Conservation (phyloP, 2,329 filamentous ascomycete species). For the Neoscytalidium dimidiatum region DNA sequence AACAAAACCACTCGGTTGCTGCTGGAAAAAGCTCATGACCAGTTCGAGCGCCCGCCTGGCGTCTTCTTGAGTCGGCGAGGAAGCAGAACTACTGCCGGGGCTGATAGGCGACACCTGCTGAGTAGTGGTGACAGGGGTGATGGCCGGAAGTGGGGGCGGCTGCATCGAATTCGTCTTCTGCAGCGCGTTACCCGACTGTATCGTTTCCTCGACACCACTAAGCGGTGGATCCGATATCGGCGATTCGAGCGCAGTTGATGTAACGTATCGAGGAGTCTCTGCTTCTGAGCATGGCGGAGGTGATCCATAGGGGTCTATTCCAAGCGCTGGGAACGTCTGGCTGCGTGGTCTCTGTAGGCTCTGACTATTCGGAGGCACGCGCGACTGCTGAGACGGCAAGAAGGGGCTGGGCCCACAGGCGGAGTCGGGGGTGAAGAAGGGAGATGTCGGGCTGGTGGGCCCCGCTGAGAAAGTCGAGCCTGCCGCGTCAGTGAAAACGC, state of each 20-base stretch:
- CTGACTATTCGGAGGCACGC: conserved; percentile 48
- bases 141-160: conserved; percentile 47
- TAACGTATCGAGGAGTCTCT: conserved; percentile 55
- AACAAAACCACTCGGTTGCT: conserved; percentile 66
- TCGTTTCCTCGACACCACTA: conserved; percentile 43
- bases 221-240: conserved; percentile 38
- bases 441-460: conserved; percentile 72
- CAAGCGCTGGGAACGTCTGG: conserved; percentile 75
- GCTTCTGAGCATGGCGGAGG: conserved; percentile 54
- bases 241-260: conserved; percentile 52
- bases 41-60: conserved; percentile 79
- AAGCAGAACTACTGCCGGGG: conserved; percentile 49
- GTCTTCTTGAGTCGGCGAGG: conserved; percentile 77
- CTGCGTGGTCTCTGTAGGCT: conserved; percentile 77
- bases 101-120: conserved; percentile 21
- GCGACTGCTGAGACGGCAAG: conserved; percentile 54
- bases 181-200: conserved; percentile 35
- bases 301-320: conserved; percentile 61
- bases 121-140: conserved; percentile 33
- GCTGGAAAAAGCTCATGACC: conserved; percentile 78
- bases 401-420: conserved; percentile 67
- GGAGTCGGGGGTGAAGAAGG: conserved; percentile 77
- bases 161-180: conserved; percentile 44
- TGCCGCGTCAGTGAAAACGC: conserved; percentile 64
- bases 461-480: conserved; percentile 70